Evolutionary conservation across 2,329 filamentous ascomycete species (phyloP), one percentile per base, ranked within the genome.

Genomic region (Trichoderma harzianum): DNA sequence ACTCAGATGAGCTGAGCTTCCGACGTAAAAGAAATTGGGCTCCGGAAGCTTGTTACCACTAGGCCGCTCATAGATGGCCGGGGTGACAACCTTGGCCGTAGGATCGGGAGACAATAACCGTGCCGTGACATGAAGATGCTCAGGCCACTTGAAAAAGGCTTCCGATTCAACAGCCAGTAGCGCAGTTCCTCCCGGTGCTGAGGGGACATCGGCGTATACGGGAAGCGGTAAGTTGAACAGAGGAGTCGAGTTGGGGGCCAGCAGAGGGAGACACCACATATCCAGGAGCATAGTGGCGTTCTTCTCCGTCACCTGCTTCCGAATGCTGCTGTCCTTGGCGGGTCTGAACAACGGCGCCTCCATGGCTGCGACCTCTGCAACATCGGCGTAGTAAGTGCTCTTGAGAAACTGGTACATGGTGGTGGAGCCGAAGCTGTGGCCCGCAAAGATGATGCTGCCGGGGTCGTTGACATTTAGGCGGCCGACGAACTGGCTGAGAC

Each of bases 381-480:
- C 76, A 51, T 82, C 83, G 14, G 87, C 85, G 81, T 94, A 93
- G 83, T 91, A 95, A 12, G 91, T 89, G 66, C 89, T 92, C 83
- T 97, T 97, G 64, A 95, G 83, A 69, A 97, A 88, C 78, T 97
- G 94, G 2, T 92, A 86, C 24, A 89, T 85, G 0, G 92, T 93
- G 1, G 92, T 88, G 1, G 90, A 91, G 26, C 94, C 94, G 75
- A 97, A 97, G 21, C 91, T 94, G 80, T 97, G 94, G 5, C 94
- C 94, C 0, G 88, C 89, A 78, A 93, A 95, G 55, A 91, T 88
- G 60, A 97, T 89, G 67, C 87, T 88, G 1, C 93, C 93, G 0
- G 93, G 92, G 10, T 87, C 85, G 72, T 91, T 88, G 5, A 97
- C 86, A 73, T 93, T 87, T 61, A 96, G 85, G 69, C 83, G 83